A percentile compares a stretch with the other conserved stretches of the same genome.
phyloP scores from a whole-genome alignment of 2,329 filamentous ascomycete genomes.

The Camptophora hylomeconis region DNA sequence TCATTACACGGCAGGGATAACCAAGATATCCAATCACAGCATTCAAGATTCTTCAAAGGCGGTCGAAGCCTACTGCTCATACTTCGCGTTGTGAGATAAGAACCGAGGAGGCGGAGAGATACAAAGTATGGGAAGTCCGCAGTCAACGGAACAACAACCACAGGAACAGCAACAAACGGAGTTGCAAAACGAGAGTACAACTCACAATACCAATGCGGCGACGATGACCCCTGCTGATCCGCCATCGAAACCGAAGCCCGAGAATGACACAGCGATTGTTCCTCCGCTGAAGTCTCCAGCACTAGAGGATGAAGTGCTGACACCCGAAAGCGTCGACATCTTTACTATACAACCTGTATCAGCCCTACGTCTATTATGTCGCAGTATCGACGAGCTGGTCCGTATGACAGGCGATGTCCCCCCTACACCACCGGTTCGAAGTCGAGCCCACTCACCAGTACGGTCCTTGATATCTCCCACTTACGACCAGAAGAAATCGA shows the following conservation, averaged over 20 bases:
- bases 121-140: slow-evolving; percentile 7
- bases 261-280: slow-evolving; percentile 17
- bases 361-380: slow-evolving; percentile 67
- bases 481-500: slow-evolving; percentile 4
- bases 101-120: too few species aligned
- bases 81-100: too few species aligned
- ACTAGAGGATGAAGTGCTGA: slow-evolving; percentile 22
- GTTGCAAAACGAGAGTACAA: background rate
- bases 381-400: slow-evolving; percentile 45
- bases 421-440: slow-evolving; percentile 49
- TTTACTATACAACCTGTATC: slow-evolving; percentile 59
- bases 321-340: slow-evolving; percentile 44
- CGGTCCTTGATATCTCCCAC: slow-evolving; percentile 5
- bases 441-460: slow-evolving; percentile 11
- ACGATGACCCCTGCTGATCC: too few species aligned
- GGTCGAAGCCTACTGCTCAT: too few species aligned
- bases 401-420: slow-evolving; percentile 51
- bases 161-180: background rate
- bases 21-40: too few species aligned
- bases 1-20: too few species aligned
- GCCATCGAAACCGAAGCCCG: slow-evolving; percentile 16
- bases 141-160: slow-evolving; percentile 1
- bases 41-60: too few species aligned
- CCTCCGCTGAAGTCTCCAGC: slow-evolving; percentile 19
- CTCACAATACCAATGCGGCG: too few species aligned